A percentile compares a stretch with the other conserved stretches of the same genome.
Evolutionary conservation across 2,329 filamentous ascomycete species (phyloP).

Genomic region (Neofusicoccum ribis): DNA sequence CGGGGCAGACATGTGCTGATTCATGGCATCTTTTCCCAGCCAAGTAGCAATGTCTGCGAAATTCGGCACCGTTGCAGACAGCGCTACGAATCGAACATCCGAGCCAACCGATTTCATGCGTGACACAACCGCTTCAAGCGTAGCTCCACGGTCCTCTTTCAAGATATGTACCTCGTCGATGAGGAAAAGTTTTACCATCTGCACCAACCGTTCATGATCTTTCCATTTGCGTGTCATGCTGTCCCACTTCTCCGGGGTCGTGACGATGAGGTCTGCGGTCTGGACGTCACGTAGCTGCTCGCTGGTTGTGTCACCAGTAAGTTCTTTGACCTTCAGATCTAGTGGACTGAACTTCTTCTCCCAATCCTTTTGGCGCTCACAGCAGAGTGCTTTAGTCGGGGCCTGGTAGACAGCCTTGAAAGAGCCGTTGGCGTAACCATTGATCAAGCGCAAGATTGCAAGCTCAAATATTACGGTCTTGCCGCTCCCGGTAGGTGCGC

Average conservation of each 20-base stretch:
- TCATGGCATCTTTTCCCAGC: constrained; percentile 67
- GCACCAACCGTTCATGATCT: constrained; percentile 73
- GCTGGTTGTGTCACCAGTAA: constrained; percentile 78
- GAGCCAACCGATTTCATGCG: constrained; percentile 81
- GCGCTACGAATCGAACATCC: constrained; percentile 74
- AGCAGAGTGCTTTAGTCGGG: constrained; percentile 79
- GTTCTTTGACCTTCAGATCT: constrained; percentile 69
- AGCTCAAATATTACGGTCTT: constrained; percentile 82
- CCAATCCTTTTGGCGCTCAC: constrained; percentile 77
- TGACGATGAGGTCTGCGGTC: constrained; percentile 77
- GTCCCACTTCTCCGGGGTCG: constrained; percentile 90
- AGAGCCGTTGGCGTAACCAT: constrained; percentile 55
- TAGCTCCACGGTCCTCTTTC: constrained; percentile 76
- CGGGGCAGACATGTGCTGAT: constrained; percentile 63
- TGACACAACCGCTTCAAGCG: constrained; percentile 79
- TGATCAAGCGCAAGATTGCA: constrained; percentile 72
- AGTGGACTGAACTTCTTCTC: constrained; percentile 69
- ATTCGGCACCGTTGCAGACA: constrained; percentile 84
- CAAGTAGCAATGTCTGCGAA: constrained; percentile 76
- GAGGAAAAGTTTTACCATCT: constrained; percentile 74
- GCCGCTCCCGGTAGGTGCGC: constrained; percentile 80
- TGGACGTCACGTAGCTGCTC: constrained; percentile 68
- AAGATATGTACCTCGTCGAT: constrained; percentile 89
- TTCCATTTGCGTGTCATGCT: constrained; percentile 86
- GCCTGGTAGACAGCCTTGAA: constrained; percentile 86